Evolutionary conservation across 2,329 filamentous ascomycete species (phyloP).

Genomic region (Scedosporium dehoogii): DNA sequence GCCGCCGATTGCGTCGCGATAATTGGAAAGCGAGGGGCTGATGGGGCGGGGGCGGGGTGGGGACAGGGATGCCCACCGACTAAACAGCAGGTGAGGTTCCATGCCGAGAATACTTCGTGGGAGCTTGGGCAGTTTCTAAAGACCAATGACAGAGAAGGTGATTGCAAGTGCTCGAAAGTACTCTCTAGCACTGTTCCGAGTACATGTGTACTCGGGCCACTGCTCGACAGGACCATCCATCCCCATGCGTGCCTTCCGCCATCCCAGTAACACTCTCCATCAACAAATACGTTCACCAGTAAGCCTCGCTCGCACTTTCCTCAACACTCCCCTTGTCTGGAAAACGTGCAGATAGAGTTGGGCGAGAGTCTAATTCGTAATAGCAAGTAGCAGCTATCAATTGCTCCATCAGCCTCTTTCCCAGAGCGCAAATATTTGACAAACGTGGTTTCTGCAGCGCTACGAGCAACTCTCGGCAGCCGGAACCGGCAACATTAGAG

Average conservation of each 20-base stretch:
- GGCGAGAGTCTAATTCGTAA: too few relatives aligned
- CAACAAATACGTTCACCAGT: too few relatives aligned
- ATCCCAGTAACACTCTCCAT: too few relatives aligned
- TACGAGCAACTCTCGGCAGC: neutral
- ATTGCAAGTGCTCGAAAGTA: neutral
- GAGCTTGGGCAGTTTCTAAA: neutral
- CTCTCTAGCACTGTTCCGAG: too few relatives aligned
- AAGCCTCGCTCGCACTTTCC: too few relatives aligned
- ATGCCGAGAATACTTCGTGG: neutral
- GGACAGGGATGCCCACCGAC: neutral
- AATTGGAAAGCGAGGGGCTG: neutral
- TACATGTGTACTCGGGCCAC: too few relatives aligned
- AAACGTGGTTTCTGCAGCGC: neutral
- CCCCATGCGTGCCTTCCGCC: too few relatives aligned
- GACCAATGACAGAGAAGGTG: neutral
- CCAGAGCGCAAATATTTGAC: neutral
- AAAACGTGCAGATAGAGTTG: too few relatives aligned
- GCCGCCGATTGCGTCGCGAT: constrained; percentile 1
- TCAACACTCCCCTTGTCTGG: too few relatives aligned
- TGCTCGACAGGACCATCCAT: too few relatives aligned
- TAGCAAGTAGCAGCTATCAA: too few relatives aligned
- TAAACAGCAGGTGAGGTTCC: neutral
- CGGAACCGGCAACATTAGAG: neutral
- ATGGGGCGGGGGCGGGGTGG: neutral
- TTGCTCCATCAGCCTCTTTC: too few relatives aligned